These are phyloP conservation scores for Scheffersomyces ergatensis DNA, from an alignment of 805 yeast species.

Conservation along the genomic window DNA sequence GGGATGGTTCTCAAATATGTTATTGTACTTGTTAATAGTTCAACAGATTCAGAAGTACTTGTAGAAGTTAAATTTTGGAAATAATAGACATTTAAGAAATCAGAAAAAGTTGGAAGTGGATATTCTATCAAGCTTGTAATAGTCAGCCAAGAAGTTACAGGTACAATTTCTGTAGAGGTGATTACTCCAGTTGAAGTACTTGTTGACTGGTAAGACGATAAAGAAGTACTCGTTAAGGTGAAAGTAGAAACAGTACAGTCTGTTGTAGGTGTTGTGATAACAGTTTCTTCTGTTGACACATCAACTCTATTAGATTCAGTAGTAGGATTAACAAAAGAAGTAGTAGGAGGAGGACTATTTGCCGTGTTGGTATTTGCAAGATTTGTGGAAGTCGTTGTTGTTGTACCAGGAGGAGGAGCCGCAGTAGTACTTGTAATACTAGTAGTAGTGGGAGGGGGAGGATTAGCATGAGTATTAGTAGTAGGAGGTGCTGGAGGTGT, in stretches of 20 bases:
- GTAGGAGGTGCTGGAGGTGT: constrained; percentile 5
- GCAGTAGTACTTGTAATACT: constrained; percentile 5
- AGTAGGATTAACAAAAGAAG: neutral
- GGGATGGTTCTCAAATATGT: neutral
- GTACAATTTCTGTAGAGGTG: neutral
- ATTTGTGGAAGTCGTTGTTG: neutral
- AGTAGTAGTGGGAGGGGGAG: neutral
- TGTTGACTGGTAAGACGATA: neutral
- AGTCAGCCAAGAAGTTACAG: neutral
- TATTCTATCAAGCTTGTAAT: neutral
- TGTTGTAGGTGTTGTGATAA: neutral
- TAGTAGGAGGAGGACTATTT: neutral
- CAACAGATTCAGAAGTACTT: neutral
- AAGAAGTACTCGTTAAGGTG: neutral
- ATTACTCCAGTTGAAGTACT: neutral
- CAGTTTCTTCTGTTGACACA: neutral
- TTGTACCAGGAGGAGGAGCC: constrained; percentile 4
- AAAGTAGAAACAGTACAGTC: neutral
- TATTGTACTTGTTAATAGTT: neutral
- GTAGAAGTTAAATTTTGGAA: neutral
- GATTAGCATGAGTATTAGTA: neutral
- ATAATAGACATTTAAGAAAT: neutral
- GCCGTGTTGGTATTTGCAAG: neutral
- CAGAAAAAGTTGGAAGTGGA: neutral
- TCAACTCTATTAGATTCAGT: neutral